Evolutionary conservation across 2,329 filamentous ascomycete genomes (phyloP), one percentile per base, ranked within the genome.

Genomic region (Dissoconium aciculare): DNA sequence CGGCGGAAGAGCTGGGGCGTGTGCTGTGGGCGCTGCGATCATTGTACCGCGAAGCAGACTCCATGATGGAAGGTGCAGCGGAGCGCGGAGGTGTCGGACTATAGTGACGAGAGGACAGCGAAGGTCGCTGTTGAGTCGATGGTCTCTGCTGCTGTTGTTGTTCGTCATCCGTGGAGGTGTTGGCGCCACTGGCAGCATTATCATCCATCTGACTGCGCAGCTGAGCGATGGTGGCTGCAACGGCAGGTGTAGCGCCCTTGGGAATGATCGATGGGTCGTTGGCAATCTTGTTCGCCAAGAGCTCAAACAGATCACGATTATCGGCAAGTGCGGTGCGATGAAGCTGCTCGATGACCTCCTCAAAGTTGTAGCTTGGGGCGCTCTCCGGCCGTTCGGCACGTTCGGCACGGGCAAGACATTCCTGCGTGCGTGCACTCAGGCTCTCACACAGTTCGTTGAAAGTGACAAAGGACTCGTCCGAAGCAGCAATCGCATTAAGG

Each of bases 371-470:
- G 29, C 57, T 62, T 5, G 63, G 46, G 5, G 53, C 56, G 15
- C 61, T 65, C 15, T 55, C 57, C 2, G 64, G 64, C 4, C 63
- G 54, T 44, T 67, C 64, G 2, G 64, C 64, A 13, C 63, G 56
- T 42, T 68, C 65, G 2, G 65, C 64, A 12, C 62, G 57, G 32
- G 59, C 60, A 8, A 69, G 46, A 36, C 64, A 67, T 30, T 64
- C 61, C 28, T 57, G 54, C 12, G 65, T 67, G 4, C 63, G 58
- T 14, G 58, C 52, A 25, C 59, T 56, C 9, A 68, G 55, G 10
- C 52, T 53, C 6, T 57, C 46, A 40, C 64, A 68, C 4, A 64
- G 55, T 10, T 58, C 53, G 40, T 69, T 63, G 42, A 69, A 68
- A 5, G 52, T 51, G 5, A 56, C 46, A 5, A 67, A 52, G 35